phyloP scores from a whole-genome alignment of 352 stramenopile genomes.

The Plasmopara viticola region DNA sequence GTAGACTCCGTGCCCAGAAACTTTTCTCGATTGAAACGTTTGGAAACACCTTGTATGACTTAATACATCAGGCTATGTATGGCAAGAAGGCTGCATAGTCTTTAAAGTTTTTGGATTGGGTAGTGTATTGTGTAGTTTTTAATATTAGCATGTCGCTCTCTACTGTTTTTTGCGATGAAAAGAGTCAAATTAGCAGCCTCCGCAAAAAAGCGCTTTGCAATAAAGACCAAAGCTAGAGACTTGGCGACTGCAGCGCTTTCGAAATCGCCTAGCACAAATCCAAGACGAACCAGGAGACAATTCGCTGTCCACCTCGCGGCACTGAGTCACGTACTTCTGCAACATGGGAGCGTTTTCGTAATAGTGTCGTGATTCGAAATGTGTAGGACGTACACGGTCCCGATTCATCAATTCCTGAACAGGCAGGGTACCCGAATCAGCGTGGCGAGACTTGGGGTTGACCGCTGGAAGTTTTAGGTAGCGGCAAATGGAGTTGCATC shows the following conservation, averaged over 20 bases:
- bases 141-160: constrained; percentile 7
- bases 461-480: constrained; percentile 79
- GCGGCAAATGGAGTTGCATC: constrained; percentile 85
- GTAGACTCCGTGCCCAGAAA: constrained; percentile 42
- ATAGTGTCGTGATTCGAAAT: constrained; percentile 83
- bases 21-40: constrained; percentile 77
- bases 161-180: constrained; percentile 1
- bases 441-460: constrained; percentile 73
- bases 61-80: constrained; percentile 38
- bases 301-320: constrained; percentile 35
- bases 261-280: constrained; percentile 18
- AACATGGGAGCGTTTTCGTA: constrained; percentile 83
- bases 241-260: constrained; percentile 10
- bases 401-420: constrained; percentile 79
- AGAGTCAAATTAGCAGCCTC: constrained; percentile 11
- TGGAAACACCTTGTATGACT: constrained; percentile 45
- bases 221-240: constrained; percentile 12
- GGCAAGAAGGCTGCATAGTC: constrained; percentile 23
- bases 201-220: constrained; percentile 25
- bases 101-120: constrained; percentile 5
- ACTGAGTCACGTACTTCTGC: constrained; percentile 80
- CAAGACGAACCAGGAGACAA: constrained; percentile 27
- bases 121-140: not conserved
- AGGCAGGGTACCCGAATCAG: constrained; percentile 65
- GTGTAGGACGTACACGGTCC: constrained; percentile 56